These are phyloP conservation scores for Bipolaris cookei DNA, from an alignment of 2,329 filamentous ascomycete species.

Conservation along the genomic window DNA sequence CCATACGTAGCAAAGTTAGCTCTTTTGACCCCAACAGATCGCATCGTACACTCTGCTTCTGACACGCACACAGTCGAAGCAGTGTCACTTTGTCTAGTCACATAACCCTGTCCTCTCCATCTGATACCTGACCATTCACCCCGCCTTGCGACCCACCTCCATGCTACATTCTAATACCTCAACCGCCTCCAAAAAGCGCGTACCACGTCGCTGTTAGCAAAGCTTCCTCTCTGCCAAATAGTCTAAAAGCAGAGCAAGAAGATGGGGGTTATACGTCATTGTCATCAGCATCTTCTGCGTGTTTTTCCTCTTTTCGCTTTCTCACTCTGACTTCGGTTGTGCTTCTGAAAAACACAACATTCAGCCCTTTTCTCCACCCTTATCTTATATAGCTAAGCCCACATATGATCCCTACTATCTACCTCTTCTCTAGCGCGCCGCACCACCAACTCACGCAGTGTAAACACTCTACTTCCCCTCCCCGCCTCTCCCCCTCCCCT, in stretches of 20 bases:
- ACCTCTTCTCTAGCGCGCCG: not conserved
- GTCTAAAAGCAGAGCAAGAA: not conserved
- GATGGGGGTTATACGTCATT: not conserved
- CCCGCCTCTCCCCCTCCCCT: too few relatives aligned
- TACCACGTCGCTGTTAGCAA: not conserved
- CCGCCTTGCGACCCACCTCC: conserved; percentile 9
- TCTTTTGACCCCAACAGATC: not conserved
- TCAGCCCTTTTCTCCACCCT: not conserved
- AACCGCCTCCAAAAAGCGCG: conserved; percentile 4
- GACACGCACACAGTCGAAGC: not conserved
- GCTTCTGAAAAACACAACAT: not conserved
- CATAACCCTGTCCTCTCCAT: conserved; percentile 3
- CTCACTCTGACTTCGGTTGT: not conserved
- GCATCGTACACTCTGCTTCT: not conserved
- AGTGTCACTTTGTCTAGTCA: conserved; percentile 13
- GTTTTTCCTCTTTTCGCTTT: not conserved
- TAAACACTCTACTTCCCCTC: too few relatives aligned
- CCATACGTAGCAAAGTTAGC: not conserved
- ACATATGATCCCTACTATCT: not conserved
- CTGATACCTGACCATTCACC: conserved; percentile 20
- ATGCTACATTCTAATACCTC: conserved; percentile 3
- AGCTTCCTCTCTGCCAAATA: not conserved
- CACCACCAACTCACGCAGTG: too few relatives aligned
- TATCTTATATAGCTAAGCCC: too few relatives aligned
- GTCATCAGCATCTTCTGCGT: not conserved